Percentiles rank a stretch among this genome's conserved stretches.
These are phyloP conservation scores for Metschnikowia drakensbergensis DNA, from an alignment of 805 yeast species.

Conservation along the genomic window DNA sequence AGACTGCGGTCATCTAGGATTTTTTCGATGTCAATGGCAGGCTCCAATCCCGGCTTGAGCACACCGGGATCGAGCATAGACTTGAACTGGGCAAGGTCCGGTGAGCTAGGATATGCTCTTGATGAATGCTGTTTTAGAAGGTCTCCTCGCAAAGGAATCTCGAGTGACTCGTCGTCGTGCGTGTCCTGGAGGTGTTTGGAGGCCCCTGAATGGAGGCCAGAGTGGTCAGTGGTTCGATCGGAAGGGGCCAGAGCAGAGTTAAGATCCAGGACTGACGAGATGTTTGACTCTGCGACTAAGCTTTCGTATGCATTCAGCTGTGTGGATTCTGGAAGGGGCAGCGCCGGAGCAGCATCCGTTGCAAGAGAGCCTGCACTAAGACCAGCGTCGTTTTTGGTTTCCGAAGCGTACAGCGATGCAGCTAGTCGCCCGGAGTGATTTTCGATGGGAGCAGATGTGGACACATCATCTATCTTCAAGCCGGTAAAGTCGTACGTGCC, in stretches of 20 bases:
- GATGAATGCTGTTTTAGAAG: constrained; percentile 4
- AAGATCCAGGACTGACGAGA: background rate
- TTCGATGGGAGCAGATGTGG: background rate
- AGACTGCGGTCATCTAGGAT: constrained; percentile 15
- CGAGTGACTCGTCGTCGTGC: constrained; percentile 6
- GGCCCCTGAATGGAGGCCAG: background rate
- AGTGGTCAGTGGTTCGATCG: background rate
- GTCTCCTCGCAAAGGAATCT: constrained; percentile 15
- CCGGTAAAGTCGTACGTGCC: constrained; percentile 48
- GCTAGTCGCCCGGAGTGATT: background rate
- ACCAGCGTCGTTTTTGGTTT: background rate
- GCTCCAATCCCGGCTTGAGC: constrained; percentile 6
- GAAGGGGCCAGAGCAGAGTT: background rate
- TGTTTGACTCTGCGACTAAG: background rate
- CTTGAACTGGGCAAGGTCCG: constrained; percentile 16
- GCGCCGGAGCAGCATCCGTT: background rate
- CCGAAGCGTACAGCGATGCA: background rate
- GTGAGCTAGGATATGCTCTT: constrained; percentile 15
- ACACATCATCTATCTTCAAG: constrained; percentile 20
- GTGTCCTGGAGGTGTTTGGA: background rate
- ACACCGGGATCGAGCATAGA: constrained; percentile 20
- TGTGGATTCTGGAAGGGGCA: background rate
- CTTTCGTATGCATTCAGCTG: background rate
- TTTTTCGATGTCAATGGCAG: constrained; percentile 17
- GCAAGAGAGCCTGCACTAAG: background rate